Evolutionary conservation across 345 rosid genomes (phyloP).

Genomic region (Eucalyptus curtisii): DNA sequence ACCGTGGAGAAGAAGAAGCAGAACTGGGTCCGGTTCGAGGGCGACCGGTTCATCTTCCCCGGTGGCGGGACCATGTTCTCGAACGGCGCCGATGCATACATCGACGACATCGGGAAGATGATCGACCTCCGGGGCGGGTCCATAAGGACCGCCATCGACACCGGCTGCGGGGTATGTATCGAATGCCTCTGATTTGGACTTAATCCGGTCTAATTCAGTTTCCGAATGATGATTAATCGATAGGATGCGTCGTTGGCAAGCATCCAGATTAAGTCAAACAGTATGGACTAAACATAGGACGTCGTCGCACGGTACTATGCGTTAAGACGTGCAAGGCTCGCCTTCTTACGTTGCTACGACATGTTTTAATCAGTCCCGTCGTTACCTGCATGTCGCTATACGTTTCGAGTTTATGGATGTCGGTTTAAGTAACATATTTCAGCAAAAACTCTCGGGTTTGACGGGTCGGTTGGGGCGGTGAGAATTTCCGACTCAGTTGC

Average conservation of each 20-base stretch:
- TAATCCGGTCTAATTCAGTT: not conserved
- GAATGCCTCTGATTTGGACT: not conserved
- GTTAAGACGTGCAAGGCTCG: not conserved
- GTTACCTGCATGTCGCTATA: not conserved
- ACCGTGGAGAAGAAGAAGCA: conserved; percentile 81
- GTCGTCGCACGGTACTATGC: not conserved
- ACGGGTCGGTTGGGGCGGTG: not conserved
- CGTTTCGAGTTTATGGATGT: not conserved
- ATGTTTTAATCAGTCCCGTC: not conserved
- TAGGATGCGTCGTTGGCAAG: not conserved
- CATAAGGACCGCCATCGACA: conserved; percentile 83
- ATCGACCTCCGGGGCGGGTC: conserved; percentile 79
- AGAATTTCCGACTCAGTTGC: not conserved
- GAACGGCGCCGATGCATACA: conserved; percentile 74
- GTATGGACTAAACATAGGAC: not conserved
- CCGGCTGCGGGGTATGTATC: conserved; percentile 92
- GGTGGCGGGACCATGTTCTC: conserved; percentile 99
- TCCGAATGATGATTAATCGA: not conserved
- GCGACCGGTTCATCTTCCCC: conserved; percentile 68
- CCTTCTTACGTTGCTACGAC: not conserved
- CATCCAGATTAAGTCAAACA: not conserved
- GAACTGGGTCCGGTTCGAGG: conserved; percentile 72
- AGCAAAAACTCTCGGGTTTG: not conserved
- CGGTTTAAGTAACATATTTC: not conserved
- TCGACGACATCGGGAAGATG: conserved; percentile 66